Conservation (phyloP, 1,284 basidiomycete species). For the Puccinia triticina region DNA sequence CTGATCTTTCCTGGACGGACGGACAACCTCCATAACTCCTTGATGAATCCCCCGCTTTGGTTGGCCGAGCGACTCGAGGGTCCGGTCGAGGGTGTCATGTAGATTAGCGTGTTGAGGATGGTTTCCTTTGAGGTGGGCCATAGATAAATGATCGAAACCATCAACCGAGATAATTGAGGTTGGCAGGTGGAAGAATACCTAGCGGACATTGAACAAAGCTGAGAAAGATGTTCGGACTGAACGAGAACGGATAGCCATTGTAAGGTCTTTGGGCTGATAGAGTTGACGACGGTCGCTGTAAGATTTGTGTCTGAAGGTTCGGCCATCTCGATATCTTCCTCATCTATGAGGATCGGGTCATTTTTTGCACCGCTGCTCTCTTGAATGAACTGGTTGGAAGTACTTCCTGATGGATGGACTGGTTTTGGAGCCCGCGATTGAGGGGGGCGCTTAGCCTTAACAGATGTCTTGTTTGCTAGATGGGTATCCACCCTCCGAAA, state of each 20-base stretch:
- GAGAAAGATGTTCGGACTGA: conserved; percentile 37
- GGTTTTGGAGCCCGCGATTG: neutral
- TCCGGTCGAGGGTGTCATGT: conserved; percentile 52
- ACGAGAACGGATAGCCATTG: conserved; percentile 34
- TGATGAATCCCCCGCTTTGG: conserved; percentile 64
- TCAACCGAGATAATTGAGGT: conserved; percentile 9
- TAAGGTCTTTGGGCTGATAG: conserved; percentile 36
- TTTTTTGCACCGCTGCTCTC: neutral
- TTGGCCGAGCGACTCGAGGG: conserved; percentile 42
- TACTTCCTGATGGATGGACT: neutral
- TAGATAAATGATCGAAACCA: conserved; percentile 66
- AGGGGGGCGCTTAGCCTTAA: conserved; percentile 8
- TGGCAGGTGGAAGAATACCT: conserved; percentile 32
- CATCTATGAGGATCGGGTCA: neutral
- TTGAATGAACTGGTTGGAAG: neutral
- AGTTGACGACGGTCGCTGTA: neutral
- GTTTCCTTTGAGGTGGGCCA: conserved; percentile 68
- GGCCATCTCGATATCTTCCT: conserved; percentile 39
- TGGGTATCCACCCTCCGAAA: conserved; percentile 29
- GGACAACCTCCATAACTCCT: conserved; percentile 73
- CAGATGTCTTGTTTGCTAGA: conserved; percentile 3
- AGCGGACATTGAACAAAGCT: conserved; percentile 34
- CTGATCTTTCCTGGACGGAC: conserved; percentile 64
- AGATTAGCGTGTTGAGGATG: conserved; percentile 62
- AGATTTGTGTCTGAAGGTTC: neutral